These are phyloP conservation scores for Colletotrichum sp. DNA, from an alignment of 2,329 filamentous ascomycete genomes.

Conservation along the genomic window DNA sequence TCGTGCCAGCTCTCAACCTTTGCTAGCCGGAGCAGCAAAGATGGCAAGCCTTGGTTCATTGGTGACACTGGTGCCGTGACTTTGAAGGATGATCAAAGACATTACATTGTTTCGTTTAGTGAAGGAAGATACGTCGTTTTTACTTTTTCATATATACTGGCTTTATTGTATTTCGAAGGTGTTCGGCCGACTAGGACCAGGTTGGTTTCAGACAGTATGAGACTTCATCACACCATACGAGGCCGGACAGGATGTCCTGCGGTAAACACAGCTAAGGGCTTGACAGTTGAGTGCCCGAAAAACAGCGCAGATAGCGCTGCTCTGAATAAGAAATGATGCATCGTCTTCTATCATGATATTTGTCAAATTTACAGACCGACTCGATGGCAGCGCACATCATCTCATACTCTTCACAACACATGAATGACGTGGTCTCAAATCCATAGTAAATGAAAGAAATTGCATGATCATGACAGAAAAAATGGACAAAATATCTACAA, in stretches of 20 bases:
- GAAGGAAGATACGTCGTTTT: neutral
- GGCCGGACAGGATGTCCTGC: neutral
- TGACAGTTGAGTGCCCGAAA: neutral
- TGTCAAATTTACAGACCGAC: neutral
- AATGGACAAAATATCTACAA: neutral
- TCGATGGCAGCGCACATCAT: neutral
- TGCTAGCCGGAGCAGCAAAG: neutral
- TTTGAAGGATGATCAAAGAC: neutral
- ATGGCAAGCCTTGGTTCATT: neutral
- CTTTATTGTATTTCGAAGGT: neutral
- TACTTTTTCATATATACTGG: neutral
- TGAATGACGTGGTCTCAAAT: neutral
- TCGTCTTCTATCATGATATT: neutral
- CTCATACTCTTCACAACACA: neutral
- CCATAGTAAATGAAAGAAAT: rapidly evolving
- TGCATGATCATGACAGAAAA: neutral
- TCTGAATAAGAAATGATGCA: neutral
- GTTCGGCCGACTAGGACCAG: neutral
- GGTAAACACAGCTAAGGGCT: neutral
- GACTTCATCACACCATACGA: neutral
- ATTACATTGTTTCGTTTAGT: neutral
- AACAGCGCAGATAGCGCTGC: neutral
- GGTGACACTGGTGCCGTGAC: neutral
- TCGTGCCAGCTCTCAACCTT: neutral
- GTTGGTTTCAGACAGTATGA: neutral